Base-by-base conservation (phyloP, 2,329 filamentous ascomycete species). In the Neonectria sp. region DNA sequence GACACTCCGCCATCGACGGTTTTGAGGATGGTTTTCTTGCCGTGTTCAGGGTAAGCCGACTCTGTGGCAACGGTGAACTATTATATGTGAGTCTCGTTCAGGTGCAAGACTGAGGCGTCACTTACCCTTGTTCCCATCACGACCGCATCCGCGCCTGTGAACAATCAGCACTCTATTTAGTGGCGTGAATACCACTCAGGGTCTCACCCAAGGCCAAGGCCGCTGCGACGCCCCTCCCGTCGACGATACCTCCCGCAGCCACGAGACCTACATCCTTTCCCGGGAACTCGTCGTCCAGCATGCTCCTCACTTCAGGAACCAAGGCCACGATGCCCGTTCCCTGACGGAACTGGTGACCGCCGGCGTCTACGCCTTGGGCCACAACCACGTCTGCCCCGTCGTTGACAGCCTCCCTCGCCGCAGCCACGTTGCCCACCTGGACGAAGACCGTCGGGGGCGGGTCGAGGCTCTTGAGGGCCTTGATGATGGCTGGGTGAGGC, bases 291-390 rank as follows among this genome's bases (percentile, higher is more conserved):
- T 65, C 72, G 3, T 74, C 76, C 17, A 91, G 68, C 61, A 86
- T 81, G 64, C 85, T 84, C 55, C 77, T 79, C 9, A 90, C 83
- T 78, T 92, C 90, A 0, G 89, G 89, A 43, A 92, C 76, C 4
- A 92, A 78, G 3, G 84, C 82, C 4, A 91, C 77, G 2, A 92
- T 79, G 6, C 89, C 84, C 3, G 86, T 85, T 4, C 87, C 88
- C 25, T 80, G 78, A 0, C 82, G 82, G 51, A 88, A 86, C 68
- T 90, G 89, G 74, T 92, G 90, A 0, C 90, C 90, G 8, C 90
- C 90, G 1, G 90, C 90, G 78, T 92, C 90, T 6, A 84, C 82
- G 3, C 90, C 90, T 77, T 92, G 90, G 6, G 88, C 83, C 7
- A 92, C 88, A 2, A 92, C 73, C 31, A 88, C 88, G 71, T 92